Percentiles rank a stretch among this genome's conserved stretches.
phyloP scores from a whole-genome alignment of 768 basidiomycete species.

The Trametes sanguinea region DNA sequence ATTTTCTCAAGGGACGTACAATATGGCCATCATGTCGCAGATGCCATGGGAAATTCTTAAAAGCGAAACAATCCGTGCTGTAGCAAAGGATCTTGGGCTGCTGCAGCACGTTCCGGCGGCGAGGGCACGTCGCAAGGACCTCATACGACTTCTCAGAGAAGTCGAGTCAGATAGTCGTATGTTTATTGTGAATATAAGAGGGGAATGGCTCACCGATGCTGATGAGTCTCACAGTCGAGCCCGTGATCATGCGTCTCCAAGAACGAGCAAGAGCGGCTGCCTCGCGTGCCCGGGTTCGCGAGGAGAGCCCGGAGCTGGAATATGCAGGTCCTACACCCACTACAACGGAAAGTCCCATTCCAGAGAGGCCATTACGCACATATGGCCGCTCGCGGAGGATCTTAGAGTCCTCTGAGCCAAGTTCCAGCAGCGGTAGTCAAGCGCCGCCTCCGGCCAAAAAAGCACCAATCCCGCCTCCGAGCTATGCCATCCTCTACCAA shows the following conservation, averaged over 20 bases:
- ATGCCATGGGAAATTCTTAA: conserved; percentile 31
- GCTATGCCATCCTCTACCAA: conserved; percentile 13
- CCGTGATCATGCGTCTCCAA: conserved; percentile 9
- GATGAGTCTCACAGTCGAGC: background rate
- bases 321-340: background rate
- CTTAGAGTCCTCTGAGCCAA: background rate
- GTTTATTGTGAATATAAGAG: conserved; percentile 3
- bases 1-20: no score
- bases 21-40: conserved; percentile 8
- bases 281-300: background rate
- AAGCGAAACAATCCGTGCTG: conserved; percentile 28
- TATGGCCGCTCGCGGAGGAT: background rate
- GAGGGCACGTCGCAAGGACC: conserved; percentile 23
- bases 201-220: background rate
- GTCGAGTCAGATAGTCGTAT: conserved; percentile 28
- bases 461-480: conserved; percentile 6
- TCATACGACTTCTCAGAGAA: conserved; percentile 26
- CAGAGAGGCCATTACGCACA: background rate
- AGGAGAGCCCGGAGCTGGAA: conserved; percentile 7
- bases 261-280: background rate
- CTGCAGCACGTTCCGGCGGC: conserved; percentile 8
- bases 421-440: background rate
- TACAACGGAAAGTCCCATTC: background rate
- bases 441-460: background rate
- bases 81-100: conserved; percentile 30